Evolutionary conservation across 2,329 filamentous ascomycete genomes (phyloP).

Genomic region (Microdochium bolleyi): DNA sequence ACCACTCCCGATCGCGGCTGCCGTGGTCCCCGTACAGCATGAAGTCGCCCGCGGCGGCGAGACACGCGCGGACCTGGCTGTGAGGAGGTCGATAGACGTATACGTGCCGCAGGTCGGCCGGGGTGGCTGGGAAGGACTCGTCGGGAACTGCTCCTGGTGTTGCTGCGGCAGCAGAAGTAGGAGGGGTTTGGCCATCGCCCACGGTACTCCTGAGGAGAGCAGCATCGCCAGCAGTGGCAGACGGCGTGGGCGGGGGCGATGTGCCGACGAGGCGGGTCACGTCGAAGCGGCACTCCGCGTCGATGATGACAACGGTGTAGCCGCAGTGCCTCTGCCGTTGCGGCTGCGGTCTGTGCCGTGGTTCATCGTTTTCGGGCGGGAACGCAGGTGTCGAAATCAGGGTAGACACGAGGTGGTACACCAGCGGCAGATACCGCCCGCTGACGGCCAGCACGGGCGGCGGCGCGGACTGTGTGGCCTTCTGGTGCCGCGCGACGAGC

Average conservation of each 20-base stretch:
- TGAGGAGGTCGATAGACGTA: constrained; percentile 36
- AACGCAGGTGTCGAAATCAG: constrained; percentile 39
- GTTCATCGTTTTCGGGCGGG: neutral
- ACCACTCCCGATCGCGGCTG: constrained; percentile 41
- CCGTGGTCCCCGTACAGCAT: constrained; percentile 41
- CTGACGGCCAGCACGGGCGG: constrained; percentile 34
- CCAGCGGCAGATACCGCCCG: constrained; percentile 44
- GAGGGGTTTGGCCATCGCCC: too few species aligned
- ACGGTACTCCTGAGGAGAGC: too few species aligned
- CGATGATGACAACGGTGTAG: constrained; percentile 45
- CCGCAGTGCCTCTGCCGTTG: neutral
- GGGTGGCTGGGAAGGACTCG: constrained; percentile 10
- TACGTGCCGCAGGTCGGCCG: constrained; percentile 37
- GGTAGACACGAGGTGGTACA: constrained; percentile 46
- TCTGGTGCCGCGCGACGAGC: constrained; percentile 37
- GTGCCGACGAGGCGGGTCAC: constrained; percentile 30
- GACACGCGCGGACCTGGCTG: constrained; percentile 20
- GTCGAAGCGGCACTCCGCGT: constrained; percentile 48
- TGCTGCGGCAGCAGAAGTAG: constrained; percentile 12
- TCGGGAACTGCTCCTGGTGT: constrained; percentile 5
- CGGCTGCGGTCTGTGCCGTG: neutral
- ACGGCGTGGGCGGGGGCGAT: too few species aligned
- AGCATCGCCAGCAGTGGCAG: too few species aligned
- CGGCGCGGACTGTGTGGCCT: constrained; percentile 35
- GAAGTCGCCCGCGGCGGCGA: constrained; percentile 32